These are phyloP conservation scores for Wickerhamiella lipophila DNA, from an alignment of 805 yeast species.

Conservation along the genomic window DNA sequence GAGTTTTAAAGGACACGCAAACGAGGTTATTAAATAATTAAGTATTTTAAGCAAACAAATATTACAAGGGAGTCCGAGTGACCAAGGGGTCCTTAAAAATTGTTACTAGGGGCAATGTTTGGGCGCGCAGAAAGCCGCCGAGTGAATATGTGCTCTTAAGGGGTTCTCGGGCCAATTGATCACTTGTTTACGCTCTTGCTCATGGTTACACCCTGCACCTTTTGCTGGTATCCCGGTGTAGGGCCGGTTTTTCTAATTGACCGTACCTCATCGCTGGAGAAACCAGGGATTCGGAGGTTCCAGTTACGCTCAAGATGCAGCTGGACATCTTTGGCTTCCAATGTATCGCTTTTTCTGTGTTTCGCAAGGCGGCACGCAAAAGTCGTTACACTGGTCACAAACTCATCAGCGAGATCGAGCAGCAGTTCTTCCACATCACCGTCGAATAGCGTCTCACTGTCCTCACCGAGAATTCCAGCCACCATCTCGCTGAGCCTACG, in stretches of 20 bases:
- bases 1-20: too few species aligned
- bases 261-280: constrained; percentile 79
- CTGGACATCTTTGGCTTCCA: constrained; percentile 84
- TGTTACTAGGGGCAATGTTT: too few species aligned
- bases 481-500: constrained; percentile 82
- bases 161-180: too few species aligned
- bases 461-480: constrained; percentile 56
- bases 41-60: background rate
- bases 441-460: constrained; percentile 78
- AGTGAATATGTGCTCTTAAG: too few species aligned
- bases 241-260: constrained; percentile 32
- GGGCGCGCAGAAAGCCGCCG: too few species aligned
- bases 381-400: constrained; percentile 76
- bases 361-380: constrained; percentile 94
- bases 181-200: constrained; percentile 17
- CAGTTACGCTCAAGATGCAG: constrained; percentile 83
- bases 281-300: constrained; percentile 93
- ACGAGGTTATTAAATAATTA: background rate
- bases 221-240: constrained; percentile 30
- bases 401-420: constrained; percentile 89
- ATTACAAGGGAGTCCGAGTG: too few species aligned
- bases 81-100: too few species aligned
- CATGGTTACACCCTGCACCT: constrained; percentile 29
- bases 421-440: constrained; percentile 88
- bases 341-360: constrained; percentile 75